Conservation (phyloP, 2,329 filamentous ascomycete genomes). For the Colletotrichum tanaceti region DNA sequence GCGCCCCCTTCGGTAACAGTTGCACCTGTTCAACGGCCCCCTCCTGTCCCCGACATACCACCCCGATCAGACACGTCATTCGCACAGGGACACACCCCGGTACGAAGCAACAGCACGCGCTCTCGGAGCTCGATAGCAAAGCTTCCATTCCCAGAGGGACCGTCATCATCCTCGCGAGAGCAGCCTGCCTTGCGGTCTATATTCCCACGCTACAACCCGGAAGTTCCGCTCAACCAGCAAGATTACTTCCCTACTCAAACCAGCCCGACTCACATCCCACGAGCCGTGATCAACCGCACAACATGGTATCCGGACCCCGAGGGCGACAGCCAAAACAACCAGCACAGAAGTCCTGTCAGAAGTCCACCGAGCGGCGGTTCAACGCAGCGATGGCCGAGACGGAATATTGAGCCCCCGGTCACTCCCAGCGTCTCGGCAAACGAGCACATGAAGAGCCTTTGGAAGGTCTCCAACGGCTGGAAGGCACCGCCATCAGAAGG, state of each 20-base stretch:
- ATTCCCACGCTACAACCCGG: slow-evolving; percentile 79
- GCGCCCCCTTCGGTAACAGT: slow-evolving; percentile 36
- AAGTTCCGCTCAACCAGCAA: slow-evolving; percentile 73
- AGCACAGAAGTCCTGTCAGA: slow-evolving; percentile 33
- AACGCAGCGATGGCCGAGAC: slow-evolving; percentile 45
- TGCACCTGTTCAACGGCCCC: slow-evolving; percentile 52
- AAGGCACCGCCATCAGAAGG: slow-evolving; percentile 70
- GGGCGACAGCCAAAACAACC: slow-evolving; percentile 42
- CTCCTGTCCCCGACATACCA: slow-evolving; percentile 56
- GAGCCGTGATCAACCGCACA: slow-evolving; percentile 72
- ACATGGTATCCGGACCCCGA: slow-evolving; percentile 63
- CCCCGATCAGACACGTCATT: slow-evolving; percentile 63
- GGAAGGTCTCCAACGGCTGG: slow-evolving; percentile 79
- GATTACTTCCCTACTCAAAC: slow-evolving; percentile 76
- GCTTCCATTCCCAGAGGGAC: slow-evolving; percentile 56
- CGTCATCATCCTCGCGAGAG: slow-evolving; percentile 42
- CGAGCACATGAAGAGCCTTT: slow-evolving; percentile 72
- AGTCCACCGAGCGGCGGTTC: slow-evolving; percentile 27
- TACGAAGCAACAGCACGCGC: slow-evolving; percentile 60
- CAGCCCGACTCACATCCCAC: slow-evolving; percentile 72
- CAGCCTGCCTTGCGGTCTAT: slow-evolving; percentile 72
- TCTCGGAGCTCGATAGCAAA: slow-evolving; percentile 70
- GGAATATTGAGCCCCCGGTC: slow-evolving; percentile 54
- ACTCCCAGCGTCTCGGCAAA: slow-evolving; percentile 66
- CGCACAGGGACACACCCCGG: slow-evolving; percentile 62